Evolutionary conservation across 1,284 basidiomycete species (phyloP), one percentile per base, ranked within the genome.

Genomic region (Microbotryum saponariae): DNA sequence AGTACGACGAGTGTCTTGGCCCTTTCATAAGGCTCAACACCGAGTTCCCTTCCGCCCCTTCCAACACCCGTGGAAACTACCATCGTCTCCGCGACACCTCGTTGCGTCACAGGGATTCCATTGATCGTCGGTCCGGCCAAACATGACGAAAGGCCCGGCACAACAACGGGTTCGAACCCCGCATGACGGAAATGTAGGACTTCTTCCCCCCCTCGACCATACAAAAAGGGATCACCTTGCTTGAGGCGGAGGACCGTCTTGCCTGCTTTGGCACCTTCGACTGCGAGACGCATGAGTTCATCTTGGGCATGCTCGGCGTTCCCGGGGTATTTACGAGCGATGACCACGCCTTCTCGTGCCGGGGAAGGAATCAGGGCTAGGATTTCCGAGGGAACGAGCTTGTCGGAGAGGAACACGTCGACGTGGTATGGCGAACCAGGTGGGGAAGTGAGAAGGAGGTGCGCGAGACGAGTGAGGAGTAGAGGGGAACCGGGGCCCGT

Each of bases 261-360:
- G 0, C 94, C 94, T 12, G 81, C 80, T 37, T 77, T 78, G 0
- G 89, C 91, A 12, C 85, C 91, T 56, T 87, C 85, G 3, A 96
- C 78, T 0, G 91, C 94, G 10, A 87, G 83, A 65, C 88, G 83
- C 88, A 97, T 94, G 78, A 97, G 84, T 77, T 97, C 94, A 53
- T 82, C 83, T 75, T 97, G 94, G 1, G 92, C 91, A 23, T 88
- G 86, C 59, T 97, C 94, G 1, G 92, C 91, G 73, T 97, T 97
- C 0, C 94, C 94, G 0, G 94, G 94, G 78, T 96, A 97, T 75
- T 98, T 98, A 69, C 87, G 87, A 18, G 94, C 94, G 66, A 97
- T 96, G 63, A 79, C 76, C 50, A 79, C 81, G 6, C 81, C 76
- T 7, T 70, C 62, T 0, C 70, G 63, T 1, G 65, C 58, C 2